Percentiles rank a stretch among this genome's conserved stretches.
phyloP scores from a whole-genome alignment of 306 rosid genomes.

The Begonia loranthoides region DNA sequence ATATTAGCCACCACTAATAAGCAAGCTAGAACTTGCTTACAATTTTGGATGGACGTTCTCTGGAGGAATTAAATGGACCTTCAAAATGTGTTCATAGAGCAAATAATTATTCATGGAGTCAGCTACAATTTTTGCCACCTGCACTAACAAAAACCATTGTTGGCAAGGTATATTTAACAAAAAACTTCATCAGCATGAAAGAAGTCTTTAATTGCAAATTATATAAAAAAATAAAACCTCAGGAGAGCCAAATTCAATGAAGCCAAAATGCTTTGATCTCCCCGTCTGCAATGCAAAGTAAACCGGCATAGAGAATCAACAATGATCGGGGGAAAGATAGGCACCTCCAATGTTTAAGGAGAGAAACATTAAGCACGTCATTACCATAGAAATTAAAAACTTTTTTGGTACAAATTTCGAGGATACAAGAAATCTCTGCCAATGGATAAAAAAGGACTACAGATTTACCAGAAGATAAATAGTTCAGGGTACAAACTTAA shows the following conservation, averaged over 20 bases:
- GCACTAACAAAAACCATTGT: slow-evolving; percentile 11
- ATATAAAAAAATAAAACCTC: slow-evolving; percentile 32
- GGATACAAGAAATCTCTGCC: too few species aligned
- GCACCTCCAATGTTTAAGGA: neutral
- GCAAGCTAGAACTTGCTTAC: slow-evolving; percentile 25
- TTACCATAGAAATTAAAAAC: too few species aligned
- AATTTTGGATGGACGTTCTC: slow-evolving; percentile 60
- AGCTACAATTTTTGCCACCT: slow-evolving; percentile 92
- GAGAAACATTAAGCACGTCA: neutral
- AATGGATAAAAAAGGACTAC: too few species aligned
- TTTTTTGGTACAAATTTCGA: too few species aligned
- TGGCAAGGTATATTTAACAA: neutral
- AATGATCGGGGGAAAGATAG: neutral
- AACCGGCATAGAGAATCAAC: neutral
- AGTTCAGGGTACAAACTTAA: neutral
- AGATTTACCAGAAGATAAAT: neutral
- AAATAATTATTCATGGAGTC: slow-evolving; percentile 88
- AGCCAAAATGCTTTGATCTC: slow-evolving; percentile 72
- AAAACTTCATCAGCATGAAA: neutral
- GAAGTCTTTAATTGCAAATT: neutral
- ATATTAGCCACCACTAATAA: too few species aligned
- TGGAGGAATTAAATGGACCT: slow-evolving; percentile 48
- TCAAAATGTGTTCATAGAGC: slow-evolving; percentile 66
- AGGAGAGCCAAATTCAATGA: slow-evolving; percentile 68
- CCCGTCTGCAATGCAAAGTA: slow-evolving; percentile 40